Conservation (phyloP, 2,329 filamentous ascomycete species). For the Knufia fluminis region DNA sequence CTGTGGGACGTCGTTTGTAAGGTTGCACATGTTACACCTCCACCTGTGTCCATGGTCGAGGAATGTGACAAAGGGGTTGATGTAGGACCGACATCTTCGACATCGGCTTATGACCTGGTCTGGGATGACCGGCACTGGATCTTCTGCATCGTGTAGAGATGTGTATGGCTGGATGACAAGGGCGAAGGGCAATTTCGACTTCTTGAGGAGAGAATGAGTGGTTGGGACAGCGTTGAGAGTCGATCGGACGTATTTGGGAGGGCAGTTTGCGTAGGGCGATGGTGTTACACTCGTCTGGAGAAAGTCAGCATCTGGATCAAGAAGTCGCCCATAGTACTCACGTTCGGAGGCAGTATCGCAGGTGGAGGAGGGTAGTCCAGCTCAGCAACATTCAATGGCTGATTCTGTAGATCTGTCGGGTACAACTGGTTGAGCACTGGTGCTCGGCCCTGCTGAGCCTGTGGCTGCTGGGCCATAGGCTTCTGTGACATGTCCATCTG, state of each 20-base stretch:
- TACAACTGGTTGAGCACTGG: slow-evolving; percentile 69
- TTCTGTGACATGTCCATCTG: slow-evolving; percentile 59
- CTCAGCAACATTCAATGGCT: slow-evolving; percentile 90
- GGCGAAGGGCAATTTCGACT: slow-evolving; percentile 90
- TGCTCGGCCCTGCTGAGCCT: slow-evolving; percentile 34
- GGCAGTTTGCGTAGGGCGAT: slow-evolving; percentile 83
- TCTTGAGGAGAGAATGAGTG: slow-evolving; percentile 86
- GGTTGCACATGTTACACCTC: slow-evolving; percentile 99
- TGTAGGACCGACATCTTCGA: slow-evolving; percentile 90
- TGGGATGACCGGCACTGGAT: slow-evolving; percentile 80
- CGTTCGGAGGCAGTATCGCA: slow-evolving; percentile 83
- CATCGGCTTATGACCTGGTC: slow-evolving; percentile 97
- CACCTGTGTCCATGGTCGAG: slow-evolving; percentile 94
- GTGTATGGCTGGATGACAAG: slow-evolving; percentile 94
- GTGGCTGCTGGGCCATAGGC: slow-evolving; percentile 40
- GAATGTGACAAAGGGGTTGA: slow-evolving; percentile 95
- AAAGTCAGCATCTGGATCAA: slow-evolving; percentile 31
- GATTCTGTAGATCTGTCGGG: slow-evolving; percentile 80
- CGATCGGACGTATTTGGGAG: slow-evolving; percentile 87
- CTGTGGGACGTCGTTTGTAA: slow-evolving; percentile 98
- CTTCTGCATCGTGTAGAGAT: slow-evolving; percentile 84
- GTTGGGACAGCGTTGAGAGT: slow-evolving; percentile 91
- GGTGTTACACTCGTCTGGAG: slow-evolving; percentile 75
- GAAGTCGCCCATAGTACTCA: slow-evolving; percentile 41
- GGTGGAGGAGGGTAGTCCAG: slow-evolving; percentile 84